phyloP scores from a whole-genome alignment of 805 yeast genomes.

The Wickerhamomyces pijperi region DNA sequence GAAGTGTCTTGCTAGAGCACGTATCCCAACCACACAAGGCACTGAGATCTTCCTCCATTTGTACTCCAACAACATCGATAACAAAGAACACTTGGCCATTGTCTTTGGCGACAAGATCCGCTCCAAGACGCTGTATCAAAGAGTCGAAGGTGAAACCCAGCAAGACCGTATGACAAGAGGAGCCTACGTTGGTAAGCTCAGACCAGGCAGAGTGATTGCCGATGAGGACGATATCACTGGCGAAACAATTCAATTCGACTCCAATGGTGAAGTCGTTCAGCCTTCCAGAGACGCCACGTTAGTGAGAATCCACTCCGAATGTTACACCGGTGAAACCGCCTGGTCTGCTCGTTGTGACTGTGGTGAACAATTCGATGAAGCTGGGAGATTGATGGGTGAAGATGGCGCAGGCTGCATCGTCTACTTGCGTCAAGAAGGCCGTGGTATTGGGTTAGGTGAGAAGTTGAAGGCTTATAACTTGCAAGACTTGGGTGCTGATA shows the following conservation, averaged over 20 bases:
- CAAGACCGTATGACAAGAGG: conserved; percentile 97
- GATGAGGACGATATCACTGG: conserved; percentile 42
- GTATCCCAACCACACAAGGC: conserved; percentile 93
- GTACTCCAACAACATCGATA: conserved; percentile 76
- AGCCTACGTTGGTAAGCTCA: conserved; percentile 83
- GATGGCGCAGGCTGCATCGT: conserved; percentile 90
- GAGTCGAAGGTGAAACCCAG: conserved; percentile 64
- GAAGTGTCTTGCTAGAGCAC: conserved; percentile 82
- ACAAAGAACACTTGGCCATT: conserved; percentile 92
- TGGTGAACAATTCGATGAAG: conserved; percentile 98
- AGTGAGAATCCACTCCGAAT: conserved; percentile 90
- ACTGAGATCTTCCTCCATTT: conserved; percentile 89
- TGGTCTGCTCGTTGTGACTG: conserved; percentile 99
- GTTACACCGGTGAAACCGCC: conserved; percentile 98
- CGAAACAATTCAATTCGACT: conserved; percentile 29
- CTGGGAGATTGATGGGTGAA: conserved; percentile 84
- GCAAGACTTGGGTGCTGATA: conserved; percentile 97
- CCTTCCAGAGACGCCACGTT: conserved; percentile 32
- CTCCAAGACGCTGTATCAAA: conserved; percentile 57
- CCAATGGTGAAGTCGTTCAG: conserved; percentile 24
- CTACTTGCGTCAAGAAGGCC: conserved; percentile 92
- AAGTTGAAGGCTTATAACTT: conserved; percentile 92
- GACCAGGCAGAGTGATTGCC: conserved; percentile 74
- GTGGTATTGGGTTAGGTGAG: conserved; percentile 98
- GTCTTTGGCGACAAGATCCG: conserved; percentile 91